Evolutionary conservation across 106 monocot species (phyloP).

Genomic region (Amphibolis antarctica): DNA sequence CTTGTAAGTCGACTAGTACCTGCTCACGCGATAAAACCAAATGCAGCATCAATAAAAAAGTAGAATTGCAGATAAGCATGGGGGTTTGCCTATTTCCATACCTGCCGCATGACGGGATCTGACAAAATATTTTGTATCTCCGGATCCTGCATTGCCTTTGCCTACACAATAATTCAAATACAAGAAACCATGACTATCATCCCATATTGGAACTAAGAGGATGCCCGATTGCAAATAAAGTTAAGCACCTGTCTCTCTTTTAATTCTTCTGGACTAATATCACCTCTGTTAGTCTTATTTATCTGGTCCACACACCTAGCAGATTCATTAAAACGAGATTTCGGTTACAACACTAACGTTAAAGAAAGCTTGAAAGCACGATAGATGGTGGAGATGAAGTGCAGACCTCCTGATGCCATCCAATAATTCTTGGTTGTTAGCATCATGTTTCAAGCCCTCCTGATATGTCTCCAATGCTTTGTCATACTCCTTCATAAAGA

Average conservation of each 20-base stretch:
- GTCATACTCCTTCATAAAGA: conserved; percentile 98
- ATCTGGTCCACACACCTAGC: conserved; percentile 86
- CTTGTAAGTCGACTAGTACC: conserved; percentile 76
- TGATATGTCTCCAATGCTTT: conserved; percentile 94
- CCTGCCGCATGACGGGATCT: conserved; percentile 88
- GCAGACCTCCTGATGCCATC: conserved; percentile 77
- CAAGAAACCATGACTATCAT: too few relatives aligned
- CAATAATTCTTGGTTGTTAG: conserved; percentile 64
- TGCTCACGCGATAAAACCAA: conserved; percentile 5
- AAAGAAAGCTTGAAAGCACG: neutral
- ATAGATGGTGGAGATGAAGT: neutral
- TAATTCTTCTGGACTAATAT: conserved; percentile 76
- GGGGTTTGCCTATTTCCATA: conserved; percentile 5
- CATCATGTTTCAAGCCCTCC: conserved; percentile 74
- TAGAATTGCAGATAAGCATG: too few relatives aligned
- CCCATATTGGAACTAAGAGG: too few relatives aligned
- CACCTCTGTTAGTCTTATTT: conserved; percentile 84
- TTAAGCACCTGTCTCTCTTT: conserved; percentile 80
- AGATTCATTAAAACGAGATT: too few relatives aligned
- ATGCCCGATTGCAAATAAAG: neutral
- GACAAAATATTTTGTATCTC: conserved; percentile 80
- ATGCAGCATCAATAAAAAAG: neutral
- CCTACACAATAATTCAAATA: conserved; percentile 21
- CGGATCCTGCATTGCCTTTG: conserved; percentile 85
- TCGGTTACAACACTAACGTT: neutral